These are phyloP conservation scores for Leccinum boreale DNA, from an alignment of 768 basidiomycete species.

Conservation along the genomic window DNA sequence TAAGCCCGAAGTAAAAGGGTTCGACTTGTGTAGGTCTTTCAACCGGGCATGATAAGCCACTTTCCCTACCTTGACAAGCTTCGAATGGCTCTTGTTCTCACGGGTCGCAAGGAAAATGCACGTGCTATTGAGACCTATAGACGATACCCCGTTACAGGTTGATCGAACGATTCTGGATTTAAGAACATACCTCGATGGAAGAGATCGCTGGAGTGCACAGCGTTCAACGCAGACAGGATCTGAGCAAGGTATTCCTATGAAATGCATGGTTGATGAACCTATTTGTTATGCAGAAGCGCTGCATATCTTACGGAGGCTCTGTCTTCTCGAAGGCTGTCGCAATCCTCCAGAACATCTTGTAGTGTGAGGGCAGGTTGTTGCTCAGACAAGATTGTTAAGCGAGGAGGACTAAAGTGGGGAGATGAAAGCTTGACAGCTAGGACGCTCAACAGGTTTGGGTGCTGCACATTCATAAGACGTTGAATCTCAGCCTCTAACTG, in stretches of 20 bases:
- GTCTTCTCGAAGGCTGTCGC: conserved; percentile 68
- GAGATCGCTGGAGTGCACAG: conserved; percentile 60
- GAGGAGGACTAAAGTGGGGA: conserved; percentile 49
- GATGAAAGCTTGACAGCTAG: conserved; percentile 64
- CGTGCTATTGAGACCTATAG: conserved; percentile 51
- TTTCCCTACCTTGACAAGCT: conserved; percentile 71
- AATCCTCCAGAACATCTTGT: conserved; percentile 73
- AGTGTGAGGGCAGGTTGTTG: conserved; percentile 63
- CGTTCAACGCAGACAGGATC: conserved; percentile 65
- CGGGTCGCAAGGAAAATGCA: conserved; percentile 59
- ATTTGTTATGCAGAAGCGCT: not conserved
- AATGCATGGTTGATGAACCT: not conserved
- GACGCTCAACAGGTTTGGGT: conserved; percentile 63
- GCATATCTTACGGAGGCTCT: conserved; percentile 54
- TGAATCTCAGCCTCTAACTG: conserved; percentile 66
- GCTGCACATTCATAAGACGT: conserved; percentile 53
- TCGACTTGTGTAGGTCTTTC: conserved; percentile 80
- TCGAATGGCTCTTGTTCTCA: conserved; percentile 50
- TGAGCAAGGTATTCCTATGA: conserved; percentile 72
- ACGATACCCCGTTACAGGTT: not conserved
- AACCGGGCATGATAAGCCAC: conserved; percentile 70
- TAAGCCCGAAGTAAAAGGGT: conserved; percentile 54
- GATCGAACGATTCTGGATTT: not conserved
- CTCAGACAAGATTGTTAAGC: conserved; percentile 68
- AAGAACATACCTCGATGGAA: conserved; percentile 62